A percentile compares a stretch with the other conserved stretches of the same genome.
These are phyloP conservation scores for Garcia nutans DNA, from an alignment of 345 rosid species.

Conservation along the genomic window DNA sequence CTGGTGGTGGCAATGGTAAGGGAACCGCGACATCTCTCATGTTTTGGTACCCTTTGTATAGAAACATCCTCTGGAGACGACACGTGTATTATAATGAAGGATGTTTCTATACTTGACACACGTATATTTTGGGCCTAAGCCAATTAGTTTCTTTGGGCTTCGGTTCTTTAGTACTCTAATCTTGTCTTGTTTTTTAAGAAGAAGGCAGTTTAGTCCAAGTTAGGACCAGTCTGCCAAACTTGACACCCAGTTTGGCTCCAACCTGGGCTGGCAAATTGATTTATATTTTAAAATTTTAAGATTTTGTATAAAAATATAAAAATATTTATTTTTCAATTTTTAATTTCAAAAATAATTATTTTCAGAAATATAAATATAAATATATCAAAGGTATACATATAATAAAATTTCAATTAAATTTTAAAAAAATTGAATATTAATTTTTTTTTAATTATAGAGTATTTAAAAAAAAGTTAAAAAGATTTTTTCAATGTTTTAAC, in stretches of 20 bases:
- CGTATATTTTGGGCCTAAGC: background rate
- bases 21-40: constrained; percentile 16
- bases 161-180: background rate
- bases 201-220: constrained; percentile 25
- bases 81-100: constrained; percentile 9
- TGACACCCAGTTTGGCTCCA: background rate
- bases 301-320: no score
- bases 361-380: no score
- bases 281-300: no score
- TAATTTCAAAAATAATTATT: no score
- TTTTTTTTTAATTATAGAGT: no score
- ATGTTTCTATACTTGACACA: no score
- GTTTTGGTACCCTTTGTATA: background rate
- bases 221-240: background rate
- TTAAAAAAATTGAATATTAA: no score
- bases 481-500: no score
- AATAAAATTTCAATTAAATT: no score
- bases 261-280: background rate
- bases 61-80: background rate
- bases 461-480: no score
- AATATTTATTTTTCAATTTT: no score
- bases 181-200: background rate
- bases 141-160: constrained; percentile 47
- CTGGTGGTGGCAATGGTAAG: background rate
- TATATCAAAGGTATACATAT: no score